Evolutionary conservation across 441 rosid species (phyloP), one percentile per base, ranked within the genome.

Genomic region (Adansonia grandidieri): DNA sequence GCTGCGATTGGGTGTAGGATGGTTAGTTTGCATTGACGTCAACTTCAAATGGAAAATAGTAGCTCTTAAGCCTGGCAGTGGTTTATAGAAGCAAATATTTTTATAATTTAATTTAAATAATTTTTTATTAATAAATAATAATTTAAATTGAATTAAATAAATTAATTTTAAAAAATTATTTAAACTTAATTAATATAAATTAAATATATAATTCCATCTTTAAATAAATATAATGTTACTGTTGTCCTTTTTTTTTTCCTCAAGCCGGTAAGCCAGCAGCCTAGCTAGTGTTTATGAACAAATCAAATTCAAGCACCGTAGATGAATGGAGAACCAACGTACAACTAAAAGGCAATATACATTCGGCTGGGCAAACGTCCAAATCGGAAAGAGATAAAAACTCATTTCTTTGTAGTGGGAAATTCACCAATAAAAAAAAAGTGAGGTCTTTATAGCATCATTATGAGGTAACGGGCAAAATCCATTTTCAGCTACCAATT

Each of bases 331-430:
- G 69, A 15, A 6, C 40, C 11, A 66, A n/a, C 50, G n/a, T 37
- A 37, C 40, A 9, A 5, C 4, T 45, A 45, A 64, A 37, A 63
- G 1, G 17, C 71, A 1, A 8, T 8, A 7, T 42, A 42, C 15
- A 66, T 66, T 66, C 71, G 8, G 51, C 19, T 9, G 11, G 14
- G 51, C 53, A 42, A 42, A 66, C 51, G 15, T 66, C 71, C 71
- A 66, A 65, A n/a, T 4, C 14, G 17, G 53, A 66, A 66, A 44
- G 15, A n/a, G 53, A 66, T 15, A n/a, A 7, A 63, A 9, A n/a
- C 19, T 66, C 7, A 42, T 42, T 44, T 44, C 10, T 28, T 61
- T 11, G 40, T 17, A 11, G 68, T 63, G 19, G 44, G 45, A 42
- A 24, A 10, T 28, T 63, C 9, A 5, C 1, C 40, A 37, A 37